Evolutionary conservation across 495 filamentous ascomycete species (phyloP).

Genomic region (Penicillium chermesinum): DNA sequence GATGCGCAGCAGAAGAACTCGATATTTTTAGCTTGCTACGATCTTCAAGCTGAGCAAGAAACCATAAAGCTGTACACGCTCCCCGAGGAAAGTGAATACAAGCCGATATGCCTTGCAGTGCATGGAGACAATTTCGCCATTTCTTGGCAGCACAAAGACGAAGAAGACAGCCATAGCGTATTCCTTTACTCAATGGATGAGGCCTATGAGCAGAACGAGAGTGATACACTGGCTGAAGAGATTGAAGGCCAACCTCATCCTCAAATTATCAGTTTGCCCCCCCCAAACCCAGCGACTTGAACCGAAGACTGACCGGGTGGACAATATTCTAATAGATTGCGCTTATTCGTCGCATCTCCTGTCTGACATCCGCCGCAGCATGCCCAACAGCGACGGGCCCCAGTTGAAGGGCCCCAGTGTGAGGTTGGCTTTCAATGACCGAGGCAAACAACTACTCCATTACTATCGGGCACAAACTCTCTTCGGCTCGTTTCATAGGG

Average conservation of each 20-base stretch:
- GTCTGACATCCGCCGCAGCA: background rate
- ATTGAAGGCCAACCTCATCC: background rate
- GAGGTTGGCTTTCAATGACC: conserved; percentile 35
- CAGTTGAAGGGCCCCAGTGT: conserved; percentile 22
- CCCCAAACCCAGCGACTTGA: too few species aligned
- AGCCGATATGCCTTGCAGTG: conserved; percentile 30
- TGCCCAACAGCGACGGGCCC: background rate
- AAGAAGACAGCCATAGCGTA: conserved; percentile 22
- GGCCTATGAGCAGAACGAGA: background rate
- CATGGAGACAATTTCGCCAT: conserved; percentile 32
- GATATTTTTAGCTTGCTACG: conserved; percentile 27
- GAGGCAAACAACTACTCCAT: conserved; percentile 30
- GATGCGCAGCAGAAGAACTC: conserved; percentile 24
- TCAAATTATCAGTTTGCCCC: conserved; percentile 10
- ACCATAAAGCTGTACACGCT: conserved; percentile 24
- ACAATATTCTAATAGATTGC: conserved; percentile 7
- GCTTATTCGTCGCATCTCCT: conserved; percentile 1
- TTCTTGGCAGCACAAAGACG: conserved; percentile 35
- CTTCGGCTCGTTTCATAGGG: conserved; percentile 14
- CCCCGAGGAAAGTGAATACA: conserved; percentile 24
- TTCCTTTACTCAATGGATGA: conserved; percentile 23
- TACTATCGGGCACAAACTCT: conserved; percentile 5
- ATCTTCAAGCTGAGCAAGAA: conserved; percentile 6
- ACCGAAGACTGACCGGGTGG: background rate
- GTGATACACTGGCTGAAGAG: background rate